Evolutionary conservation across 345 rosid species (phyloP), one percentile per base, ranked within the genome.

Genomic region (Salix brachista): DNA sequence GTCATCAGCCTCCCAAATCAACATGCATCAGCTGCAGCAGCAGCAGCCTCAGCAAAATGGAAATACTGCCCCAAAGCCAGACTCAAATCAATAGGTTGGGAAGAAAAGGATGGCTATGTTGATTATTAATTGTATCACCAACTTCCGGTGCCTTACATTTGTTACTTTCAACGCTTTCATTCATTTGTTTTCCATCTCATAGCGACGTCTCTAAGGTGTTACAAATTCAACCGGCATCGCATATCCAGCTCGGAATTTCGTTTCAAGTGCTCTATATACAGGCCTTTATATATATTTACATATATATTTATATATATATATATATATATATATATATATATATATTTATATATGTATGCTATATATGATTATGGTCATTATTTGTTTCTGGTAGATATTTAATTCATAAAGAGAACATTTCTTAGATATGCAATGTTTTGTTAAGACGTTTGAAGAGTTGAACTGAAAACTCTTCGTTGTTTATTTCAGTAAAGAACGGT

Each of bases 31-130:
- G 25, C 56, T 34, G 69, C 79, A 80, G n/a, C 82, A 70, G 71
- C 80, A 80, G 71, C 76, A 81, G 73, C 52, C 72, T 41, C 88
- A 80, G 75, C 88, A 84, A 80, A 90, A 86, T 66, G 88, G 85
- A 23, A 87, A 70, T 73, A 12, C 87, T 56, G 44, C 62, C 21
- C 32, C 91, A 67, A 91, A 89, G 73, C 72, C 91, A 2, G 96
- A 93, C 71, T 83, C 89, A 3, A 85, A 81, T 73, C 86, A 88
- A 66, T 91, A 92, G 88, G 75, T 52, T 54, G 48, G 21, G 67
- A 46, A 52, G 62, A 42, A 60, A 34, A 62, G 52, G 65, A 34
- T 65, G 76, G 69, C 69, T 46, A 36, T 54, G 30, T 6, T 75
- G 50, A 56, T 21, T 61, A 3, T 39, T 39, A 36, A 73, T 56